Evolutionary conservation across 768 basidiomycete genomes (phyloP), one percentile per base, ranked within the genome.

Genomic region (Strobilomyces dryophilus): DNA sequence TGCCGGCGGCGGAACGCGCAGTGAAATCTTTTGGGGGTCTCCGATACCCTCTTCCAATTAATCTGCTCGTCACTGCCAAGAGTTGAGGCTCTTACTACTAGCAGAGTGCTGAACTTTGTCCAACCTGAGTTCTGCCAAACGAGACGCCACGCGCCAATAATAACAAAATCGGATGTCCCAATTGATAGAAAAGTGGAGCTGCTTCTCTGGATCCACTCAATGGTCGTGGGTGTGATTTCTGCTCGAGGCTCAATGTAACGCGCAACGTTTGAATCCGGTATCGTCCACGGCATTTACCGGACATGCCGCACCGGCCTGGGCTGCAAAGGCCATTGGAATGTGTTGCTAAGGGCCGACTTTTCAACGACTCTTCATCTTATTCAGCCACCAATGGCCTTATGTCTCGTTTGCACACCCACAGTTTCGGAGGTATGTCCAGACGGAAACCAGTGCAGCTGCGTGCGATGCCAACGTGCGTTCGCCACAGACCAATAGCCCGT

Each of bases 401-500:
- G 21, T 29, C 31, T 29, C 15, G 47, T 35, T 36, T 17, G 35
- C 44, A 40, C 8, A 17, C 35, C 7, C 17, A 20, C 39, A 44
- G n/a, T 34, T 17, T n/a, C 45, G 26, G 26, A 26, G 20, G 41
- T n/a, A 9, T 24, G 20, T 27, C 15, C 24, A 40, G 45, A 37
- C 27, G 17, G 14, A 49, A 47, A 45, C 29, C 4, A 29, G 24
- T 32, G n/a, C 24, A 10, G 27, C 27, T 43, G 45, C 18, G 11
- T 50, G 37, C 27, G 20, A 40, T 41, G 27, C 32, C 56, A 56
- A 50, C 58, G 56, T 66, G 51, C 45, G 51, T 47, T 56, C 24
- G 60, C 65, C 65, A 65, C 56, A 54, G 32, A 32, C 35, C 47
- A 34, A 39, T 29, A 26, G 21, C 55, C 55, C 49, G 49, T 45